Conservation (phyloP, 768 basidiomycete species). For the Phlebiopsis gigantea region DNA sequence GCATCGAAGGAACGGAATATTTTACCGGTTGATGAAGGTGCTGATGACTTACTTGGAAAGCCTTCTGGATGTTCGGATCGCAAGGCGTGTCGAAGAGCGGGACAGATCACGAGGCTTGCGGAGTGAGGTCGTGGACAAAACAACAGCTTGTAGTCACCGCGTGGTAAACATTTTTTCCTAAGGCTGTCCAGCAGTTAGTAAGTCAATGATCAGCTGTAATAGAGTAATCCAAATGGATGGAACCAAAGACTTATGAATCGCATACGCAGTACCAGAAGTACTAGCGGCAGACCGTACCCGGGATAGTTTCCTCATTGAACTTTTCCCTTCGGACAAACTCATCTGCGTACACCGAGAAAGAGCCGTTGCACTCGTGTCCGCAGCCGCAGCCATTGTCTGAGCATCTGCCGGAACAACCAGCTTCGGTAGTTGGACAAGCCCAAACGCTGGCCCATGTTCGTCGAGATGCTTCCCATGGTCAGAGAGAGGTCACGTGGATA, state of each 20-base stretch:
- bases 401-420: constrained; percentile 60
- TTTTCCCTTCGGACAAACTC: not conserved
- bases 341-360: constrained; percentile 30
- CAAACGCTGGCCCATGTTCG: constrained; percentile 38
- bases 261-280: no score
- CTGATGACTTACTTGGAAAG: not conserved
- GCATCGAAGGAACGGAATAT: not conserved
- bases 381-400: constrained; percentile 49
- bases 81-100: no score
- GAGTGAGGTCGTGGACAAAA: no score
- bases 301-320: not conserved
- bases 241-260: no score
- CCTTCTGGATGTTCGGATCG: no score
- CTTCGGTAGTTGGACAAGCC: constrained; percentile 53
- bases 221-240: no score
- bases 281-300: no score
- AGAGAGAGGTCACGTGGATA: constrained; percentile 35
- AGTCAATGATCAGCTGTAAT: no score
- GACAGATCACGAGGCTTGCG: no score
- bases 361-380: constrained; percentile 48
- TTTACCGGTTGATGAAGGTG: not conserved
- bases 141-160: no score
- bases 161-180: no score
- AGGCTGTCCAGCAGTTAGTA: no score
- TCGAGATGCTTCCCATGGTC: constrained; percentile 32